phyloP scores from a whole-genome alignment of 2,329 filamentous ascomycete genomes.

The Diplodia scrobiculata region DNA sequence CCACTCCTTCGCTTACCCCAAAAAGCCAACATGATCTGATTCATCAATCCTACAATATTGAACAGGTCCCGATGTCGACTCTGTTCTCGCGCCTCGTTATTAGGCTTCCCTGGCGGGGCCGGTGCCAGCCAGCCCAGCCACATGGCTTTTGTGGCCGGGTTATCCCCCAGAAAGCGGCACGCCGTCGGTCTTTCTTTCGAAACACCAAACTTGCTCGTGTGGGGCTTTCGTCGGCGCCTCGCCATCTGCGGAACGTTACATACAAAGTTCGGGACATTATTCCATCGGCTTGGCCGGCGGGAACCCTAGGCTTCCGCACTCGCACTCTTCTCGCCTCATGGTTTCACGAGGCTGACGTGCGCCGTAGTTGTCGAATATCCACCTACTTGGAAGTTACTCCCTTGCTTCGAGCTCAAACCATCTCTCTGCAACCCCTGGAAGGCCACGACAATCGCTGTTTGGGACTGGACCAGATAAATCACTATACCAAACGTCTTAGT shows the following conservation, averaged over 20 bases:
- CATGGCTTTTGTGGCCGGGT: background rate
- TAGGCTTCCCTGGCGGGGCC: background rate
- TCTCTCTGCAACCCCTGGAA: background rate
- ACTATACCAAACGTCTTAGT: background rate
- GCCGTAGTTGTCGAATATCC: background rate
- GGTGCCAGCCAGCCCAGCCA: slow-evolving; percentile 1
- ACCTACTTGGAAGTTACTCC: background rate
- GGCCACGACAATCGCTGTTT: background rate
- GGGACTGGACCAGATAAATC: background rate
- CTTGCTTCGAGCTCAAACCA: background rate
- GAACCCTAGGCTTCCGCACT: background rate
- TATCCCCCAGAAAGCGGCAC: background rate
- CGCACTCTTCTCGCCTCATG: background rate
- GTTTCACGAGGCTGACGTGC: background rate
- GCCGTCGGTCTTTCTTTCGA: background rate
- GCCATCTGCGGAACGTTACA: too few relatives aligned
- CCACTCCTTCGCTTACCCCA: background rate
- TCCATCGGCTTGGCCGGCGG: background rate
- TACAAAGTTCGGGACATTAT: background rate
- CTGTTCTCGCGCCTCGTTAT: background rate
- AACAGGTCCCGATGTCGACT: background rate
- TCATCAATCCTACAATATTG: background rate
- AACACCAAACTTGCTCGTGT: background rate
- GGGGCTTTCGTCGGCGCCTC: too few relatives aligned
- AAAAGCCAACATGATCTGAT: background rate